Evolutionary conservation across 371 early-diverging fungal genomes (phyloP), one percentile per base, ranked within the genome.

Genomic region (Rhizomucor miehei): DNA sequence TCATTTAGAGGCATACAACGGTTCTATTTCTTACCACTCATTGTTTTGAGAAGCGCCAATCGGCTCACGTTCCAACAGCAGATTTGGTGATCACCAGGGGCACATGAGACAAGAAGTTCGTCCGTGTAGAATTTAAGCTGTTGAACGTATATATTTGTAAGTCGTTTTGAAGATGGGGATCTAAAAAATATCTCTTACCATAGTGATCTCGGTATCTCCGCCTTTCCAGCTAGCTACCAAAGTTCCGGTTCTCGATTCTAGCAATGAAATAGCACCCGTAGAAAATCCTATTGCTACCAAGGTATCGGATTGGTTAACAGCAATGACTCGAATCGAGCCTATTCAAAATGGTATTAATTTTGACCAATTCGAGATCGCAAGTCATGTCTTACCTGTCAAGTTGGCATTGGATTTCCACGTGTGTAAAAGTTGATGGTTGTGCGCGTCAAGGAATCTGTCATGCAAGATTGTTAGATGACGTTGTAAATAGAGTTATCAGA

Each of bases 81-180:
- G 39, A 86, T 76, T 38, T 75, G 62, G 51, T 86, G 82, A 53
- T 86, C 86, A n/a, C 82, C 80, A 1, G 83, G 70, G 9, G 86
- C 86, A 52, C 82, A 81, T 4, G 83, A 78, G 24, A 86, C 69
- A 12, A 86, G 62, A 17, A 80, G 51, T 52, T 82, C 83, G 37
- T 82, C 76, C 9, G 83, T 73, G 51, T 82, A 83, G 44, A 86
- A 86, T 55, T 73, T 82, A 62, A 84, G 65, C 85, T 85, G n/a
- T n/a, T n/a, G 59, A 9, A 38, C 34, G 8, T 37, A 10, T 43
- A 8, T 43, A 23, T 16, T 16, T 37, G n/a, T 14, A 59, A 36
- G n/a, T 16, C 29, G 47, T 19, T 19, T 41, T 11, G 19, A 11
- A 41, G 11, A 41, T 4, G 6, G 24, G 2, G 17, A 3, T 20